These are phyloP conservation scores for Gossypium ekmanianum DNA, from an alignment of 345 rosid genomes.

Conservation along the genomic window DNA sequence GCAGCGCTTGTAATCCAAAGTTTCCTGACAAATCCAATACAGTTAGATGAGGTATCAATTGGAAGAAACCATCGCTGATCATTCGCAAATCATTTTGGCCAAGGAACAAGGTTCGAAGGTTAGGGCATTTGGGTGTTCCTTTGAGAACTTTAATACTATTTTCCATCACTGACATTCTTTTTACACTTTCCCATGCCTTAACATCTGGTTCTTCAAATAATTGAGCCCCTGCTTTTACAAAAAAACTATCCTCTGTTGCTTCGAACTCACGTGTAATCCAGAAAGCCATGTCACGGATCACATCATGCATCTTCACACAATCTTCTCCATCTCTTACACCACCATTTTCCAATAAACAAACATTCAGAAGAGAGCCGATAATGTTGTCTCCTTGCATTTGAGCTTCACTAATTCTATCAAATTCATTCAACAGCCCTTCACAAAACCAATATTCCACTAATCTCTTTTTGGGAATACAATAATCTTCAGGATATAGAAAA, in stretches of 20 bases:
- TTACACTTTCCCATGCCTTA: not conserved
- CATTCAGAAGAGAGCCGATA: no score
- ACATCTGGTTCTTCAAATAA: not conserved
- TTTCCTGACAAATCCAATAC: conserved; percentile 4
- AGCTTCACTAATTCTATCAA: no score
- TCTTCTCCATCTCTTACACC: no score
- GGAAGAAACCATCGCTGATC: conserved; percentile 18
- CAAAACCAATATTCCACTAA: no score
- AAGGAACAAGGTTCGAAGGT: conserved; percentile 24
- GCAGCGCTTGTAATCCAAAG: not conserved
- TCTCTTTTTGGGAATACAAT: no score
- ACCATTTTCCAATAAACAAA: no score
- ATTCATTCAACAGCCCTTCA: no score
- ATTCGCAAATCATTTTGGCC: not conserved
- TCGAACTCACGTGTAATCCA: not conserved
- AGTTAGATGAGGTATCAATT: not conserved
- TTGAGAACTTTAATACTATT: not conserved
- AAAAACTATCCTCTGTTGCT: not conserved
- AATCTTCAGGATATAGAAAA: no score
- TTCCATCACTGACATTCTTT: not conserved
- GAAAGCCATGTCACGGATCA: no score
- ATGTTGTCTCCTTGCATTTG: no score
- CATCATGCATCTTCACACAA: no score
- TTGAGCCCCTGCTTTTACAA: not conserved
- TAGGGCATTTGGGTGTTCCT: not conserved